Conservation (phyloP, 345 rosid genomes). For the Nephelium lappaceum region DNA sequence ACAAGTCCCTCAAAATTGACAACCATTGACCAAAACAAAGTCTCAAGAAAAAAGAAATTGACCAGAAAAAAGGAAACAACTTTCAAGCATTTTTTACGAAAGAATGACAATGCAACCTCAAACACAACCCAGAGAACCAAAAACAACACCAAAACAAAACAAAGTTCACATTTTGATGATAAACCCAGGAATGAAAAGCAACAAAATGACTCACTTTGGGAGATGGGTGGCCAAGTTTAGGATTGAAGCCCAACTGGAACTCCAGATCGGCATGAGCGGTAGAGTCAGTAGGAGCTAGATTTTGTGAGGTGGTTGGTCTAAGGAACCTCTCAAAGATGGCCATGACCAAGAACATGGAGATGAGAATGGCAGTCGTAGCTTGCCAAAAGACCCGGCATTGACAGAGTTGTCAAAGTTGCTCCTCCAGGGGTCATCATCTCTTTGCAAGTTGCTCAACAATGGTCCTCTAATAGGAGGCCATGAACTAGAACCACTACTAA, state of each 20-base stretch:
- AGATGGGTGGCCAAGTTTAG: constrained; percentile 74
- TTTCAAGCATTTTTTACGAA: background rate
- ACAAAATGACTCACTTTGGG: constrained; percentile 61
- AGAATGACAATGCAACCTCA: background rate
- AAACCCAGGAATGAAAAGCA: background rate
- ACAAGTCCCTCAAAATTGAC: background rate
- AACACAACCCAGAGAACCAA: constrained; percentile 15
- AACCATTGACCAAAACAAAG: background rate
- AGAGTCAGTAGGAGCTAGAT: constrained; percentile 11
- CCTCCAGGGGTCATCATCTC: constrained; percentile 51
- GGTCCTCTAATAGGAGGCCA: constrained; percentile 86
- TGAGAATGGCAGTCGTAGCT: constrained; percentile 96
- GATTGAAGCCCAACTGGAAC: constrained; percentile 54
- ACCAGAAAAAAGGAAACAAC: background rate
- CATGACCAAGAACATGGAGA: constrained; percentile 95
- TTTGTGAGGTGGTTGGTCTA: constrained; percentile 49
- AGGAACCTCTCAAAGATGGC: constrained; percentile 87
- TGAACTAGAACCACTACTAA: background rate
- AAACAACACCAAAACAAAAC: background rate
- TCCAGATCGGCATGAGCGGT: constrained; percentile 49
- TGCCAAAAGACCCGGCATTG: constrained; percentile 90
- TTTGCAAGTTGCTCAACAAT: constrained; percentile 43
- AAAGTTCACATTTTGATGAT: background rate
- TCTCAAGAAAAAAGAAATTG: background rate
- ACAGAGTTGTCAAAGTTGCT: constrained; percentile 70